Conservation (phyloP, 2,329 filamentous ascomycete species). For the Daldinia sp. region DNA sequence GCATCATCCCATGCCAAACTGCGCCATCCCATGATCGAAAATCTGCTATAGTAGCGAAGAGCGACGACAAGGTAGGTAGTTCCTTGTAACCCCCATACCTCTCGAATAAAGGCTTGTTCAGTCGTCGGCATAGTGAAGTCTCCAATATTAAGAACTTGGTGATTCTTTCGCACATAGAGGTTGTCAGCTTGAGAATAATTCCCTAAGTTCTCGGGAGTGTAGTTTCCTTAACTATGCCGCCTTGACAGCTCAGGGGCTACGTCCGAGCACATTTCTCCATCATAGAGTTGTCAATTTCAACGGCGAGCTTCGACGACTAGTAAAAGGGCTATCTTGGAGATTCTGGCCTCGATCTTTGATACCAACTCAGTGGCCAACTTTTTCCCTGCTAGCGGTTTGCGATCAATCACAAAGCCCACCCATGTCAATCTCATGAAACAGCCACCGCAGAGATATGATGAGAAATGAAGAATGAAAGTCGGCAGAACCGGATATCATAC, state of each 20-base stretch:
- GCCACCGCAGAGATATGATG: background rate
- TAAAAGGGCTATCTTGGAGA: background rate
- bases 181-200: background rate
- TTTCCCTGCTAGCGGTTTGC: background rate
- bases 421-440: background rate
- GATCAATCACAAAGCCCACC: background rate
- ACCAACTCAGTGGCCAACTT: background rate
- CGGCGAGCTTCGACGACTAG: background rate
- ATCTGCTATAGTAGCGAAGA: conserved; percentile 44
- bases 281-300: background rate
- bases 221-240: conserved; percentile 14
- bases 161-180: background rate
- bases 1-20: conserved; percentile 43
- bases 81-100: conserved; percentile 48
- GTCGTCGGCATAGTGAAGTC: conserved; percentile 26
- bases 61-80: conserved; percentile 41
- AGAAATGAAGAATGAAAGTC: background rate
- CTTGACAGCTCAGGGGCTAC: background rate
- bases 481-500: background rate
- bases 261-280: background rate
- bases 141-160: background rate
- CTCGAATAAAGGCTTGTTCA: conserved; percentile 41
- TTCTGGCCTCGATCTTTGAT: background rate
- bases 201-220: background rate
- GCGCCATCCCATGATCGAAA: conserved; percentile 39